Evolutionary conservation across 441 rosid genomes (phyloP), one percentile per base, ranked within the genome.

Genomic region (Eruca vesicaria): DNA sequence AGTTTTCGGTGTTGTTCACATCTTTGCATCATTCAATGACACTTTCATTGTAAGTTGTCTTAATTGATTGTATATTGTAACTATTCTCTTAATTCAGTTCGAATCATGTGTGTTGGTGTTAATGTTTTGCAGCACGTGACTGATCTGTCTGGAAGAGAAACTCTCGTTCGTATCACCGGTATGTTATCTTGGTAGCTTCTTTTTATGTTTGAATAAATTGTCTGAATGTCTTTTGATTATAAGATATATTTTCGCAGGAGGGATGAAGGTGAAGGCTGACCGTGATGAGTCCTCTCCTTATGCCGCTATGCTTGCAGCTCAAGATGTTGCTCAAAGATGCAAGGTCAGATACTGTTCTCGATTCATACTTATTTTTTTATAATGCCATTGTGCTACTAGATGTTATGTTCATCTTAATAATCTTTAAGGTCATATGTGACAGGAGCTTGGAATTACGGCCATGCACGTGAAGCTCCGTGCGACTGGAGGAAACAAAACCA

Each of bases 301-400:
- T 75, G 97, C 94, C 73, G 97, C 96, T 29, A 89, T 89, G 92
- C 97, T 91, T 85, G 97, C 97, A 38, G 94, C 97, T 11, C 94
- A 87, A 79, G 94, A 91, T 83, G 94, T 91, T 78, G 65, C 97
- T 4, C 80, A 72, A 58, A 79, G 91, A 85, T 91, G 97, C 94
- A 87, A 89, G 97, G 94, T 87, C 29, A 2, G 81, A 43, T 3
- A 4, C 29, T 35, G 0, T 45, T 38, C 1, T 2, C 2, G 16
- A 3, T 76, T 5, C 6, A 1, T 64, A 3, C 9, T 4, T 16
- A n/a, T n/a, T 3, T 16, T 14, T 41, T 1, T 38, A 6, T 43
- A n/a, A 60, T 57, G 31, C 12, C 3, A 16, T 58, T 29, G 21
- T 14, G 63, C 2, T 59, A 36, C 11, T 58, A 1, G 72, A 35